A percentile compares a stretch with the other conserved stretches of the same genome.
Conservation (phyloP, 768 basidiomycete species). For the Mycena vitilis region DNA sequence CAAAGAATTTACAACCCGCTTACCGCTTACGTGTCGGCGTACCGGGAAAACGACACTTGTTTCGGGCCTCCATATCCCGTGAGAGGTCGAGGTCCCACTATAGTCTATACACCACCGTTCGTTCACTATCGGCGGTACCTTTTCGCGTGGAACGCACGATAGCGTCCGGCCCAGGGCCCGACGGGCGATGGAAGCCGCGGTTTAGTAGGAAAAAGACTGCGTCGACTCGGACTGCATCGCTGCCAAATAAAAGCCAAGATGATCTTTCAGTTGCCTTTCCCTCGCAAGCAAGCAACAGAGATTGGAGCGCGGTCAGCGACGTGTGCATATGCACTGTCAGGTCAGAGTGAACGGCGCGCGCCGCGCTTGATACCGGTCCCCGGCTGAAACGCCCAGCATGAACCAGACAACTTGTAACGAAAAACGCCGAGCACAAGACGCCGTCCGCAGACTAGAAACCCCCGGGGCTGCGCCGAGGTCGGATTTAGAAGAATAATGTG, state of each 20-base stretch:
- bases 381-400: not conserved
- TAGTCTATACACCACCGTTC: no score
- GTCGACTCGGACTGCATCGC: not conserved
- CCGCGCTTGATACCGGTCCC: no score
- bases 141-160: conserved; percentile 1
- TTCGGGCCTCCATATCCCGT: conserved; percentile 1
- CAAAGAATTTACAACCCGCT: not conserved
- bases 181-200: conserved; percentile 1
- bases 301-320: not conserved
- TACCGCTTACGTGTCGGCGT: not conserved
- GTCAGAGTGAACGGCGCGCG: not conserved
- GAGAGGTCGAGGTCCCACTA: no score
- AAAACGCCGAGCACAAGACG: not conserved
- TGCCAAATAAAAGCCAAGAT: not conserved
- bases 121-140: not conserved
- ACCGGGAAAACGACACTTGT: not conserved
- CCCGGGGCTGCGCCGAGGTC: conserved; percentile 14
- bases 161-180: not conserved
- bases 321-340: not conserved
- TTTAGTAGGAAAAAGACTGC: not conserved
- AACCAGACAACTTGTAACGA: not conserved
- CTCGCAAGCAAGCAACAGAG: not conserved
- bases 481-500: conserved; percentile 11
- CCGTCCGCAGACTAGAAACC: conserved; percentile 9
- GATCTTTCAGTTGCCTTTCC: no score